Conservation (phyloP, 768 basidiomycete genomes). For the Suillus fuscotomentosus region DNA sequence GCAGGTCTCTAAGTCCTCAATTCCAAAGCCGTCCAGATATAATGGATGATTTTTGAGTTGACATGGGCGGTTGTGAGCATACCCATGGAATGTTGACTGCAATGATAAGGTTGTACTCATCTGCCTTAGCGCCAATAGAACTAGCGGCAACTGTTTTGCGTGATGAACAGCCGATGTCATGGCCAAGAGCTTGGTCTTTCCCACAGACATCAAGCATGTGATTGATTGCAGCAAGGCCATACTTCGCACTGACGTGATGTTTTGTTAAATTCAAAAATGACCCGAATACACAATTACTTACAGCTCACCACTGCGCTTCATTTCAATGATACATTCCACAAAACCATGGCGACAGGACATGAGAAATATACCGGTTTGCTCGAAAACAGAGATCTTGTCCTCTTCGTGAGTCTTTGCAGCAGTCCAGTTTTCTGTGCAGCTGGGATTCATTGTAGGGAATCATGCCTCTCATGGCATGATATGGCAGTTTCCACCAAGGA, state of each 20-base stretch:
- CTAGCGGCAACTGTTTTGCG: constrained; percentile 13
- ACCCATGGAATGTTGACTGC: constrained; percentile 23
- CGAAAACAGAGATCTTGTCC: constrained; percentile 35
- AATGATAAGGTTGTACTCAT: background rate
- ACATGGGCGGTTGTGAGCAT: constrained; percentile 19
- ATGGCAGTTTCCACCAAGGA: no score
- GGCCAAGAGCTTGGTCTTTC: constrained; percentile 13
- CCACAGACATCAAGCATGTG: constrained; percentile 22
- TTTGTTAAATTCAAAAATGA: background rate
- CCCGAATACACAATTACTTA: constrained; percentile 19
- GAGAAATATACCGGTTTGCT: constrained; percentile 37
- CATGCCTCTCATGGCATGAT: no score
- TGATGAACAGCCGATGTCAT: constrained; percentile 31
- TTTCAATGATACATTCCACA: constrained; percentile 29
- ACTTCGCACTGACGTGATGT: background rate
- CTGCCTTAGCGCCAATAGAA: constrained; percentile 15
- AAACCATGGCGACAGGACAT: constrained; percentile 34
- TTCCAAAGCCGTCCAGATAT: constrained; percentile 11
- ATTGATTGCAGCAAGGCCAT: constrained; percentile 15
- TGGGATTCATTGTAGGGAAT: no score
- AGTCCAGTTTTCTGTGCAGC: constrained; percentile 34
- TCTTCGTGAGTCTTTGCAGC: constrained; percentile 22
- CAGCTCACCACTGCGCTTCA: constrained; percentile 37
- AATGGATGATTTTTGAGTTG: constrained; percentile 15
- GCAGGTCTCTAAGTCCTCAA: constrained; percentile 20